A percentile compares a stretch with the other conserved stretches of the same genome.
Evolutionary conservation across 768 basidiomycete genomes (phyloP).

Genomic region (Punctularia strigosozonata): DNA sequence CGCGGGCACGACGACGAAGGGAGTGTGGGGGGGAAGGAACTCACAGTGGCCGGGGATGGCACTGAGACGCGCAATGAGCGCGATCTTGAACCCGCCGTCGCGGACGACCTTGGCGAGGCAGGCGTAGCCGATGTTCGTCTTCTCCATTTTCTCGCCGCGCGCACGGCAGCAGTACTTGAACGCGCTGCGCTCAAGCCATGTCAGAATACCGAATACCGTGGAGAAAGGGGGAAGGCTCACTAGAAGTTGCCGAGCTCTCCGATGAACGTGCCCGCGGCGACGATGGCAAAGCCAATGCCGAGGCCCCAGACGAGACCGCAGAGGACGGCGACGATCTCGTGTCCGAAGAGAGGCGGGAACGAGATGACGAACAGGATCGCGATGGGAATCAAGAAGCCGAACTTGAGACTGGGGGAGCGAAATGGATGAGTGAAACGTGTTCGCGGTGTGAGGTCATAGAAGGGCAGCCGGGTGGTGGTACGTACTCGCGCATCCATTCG

Average conservation of each 20-base stretch:
- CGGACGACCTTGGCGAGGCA: slow-evolving; percentile 50
- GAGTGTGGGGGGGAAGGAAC: slow-evolving; percentile 14
- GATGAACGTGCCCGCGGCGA: slow-evolving; percentile 63
- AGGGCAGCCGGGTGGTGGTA: slow-evolving; percentile 16
- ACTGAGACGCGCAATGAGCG: slow-evolving; percentile 63
- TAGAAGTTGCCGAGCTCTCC: slow-evolving; percentile 86
- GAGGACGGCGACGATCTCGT: slow-evolving; percentile 72
- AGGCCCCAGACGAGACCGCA: slow-evolving; percentile 79
- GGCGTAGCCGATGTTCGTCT: slow-evolving; percentile 31
- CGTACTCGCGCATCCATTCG: slow-evolving; percentile 31
- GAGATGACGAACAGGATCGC: slow-evolving; percentile 71
- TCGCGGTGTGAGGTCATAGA: slow-evolving; percentile 1
- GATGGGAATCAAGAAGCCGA: slow-evolving; percentile 69
- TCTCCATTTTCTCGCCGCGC: slow-evolving; percentile 59
- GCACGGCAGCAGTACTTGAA: slow-evolving; percentile 73
- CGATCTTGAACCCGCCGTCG: slow-evolving; percentile 82
- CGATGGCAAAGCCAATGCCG: slow-evolving; percentile 70
- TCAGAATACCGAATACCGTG: background rate
- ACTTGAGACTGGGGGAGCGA: slow-evolving; percentile 25
- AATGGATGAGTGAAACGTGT: background rate
- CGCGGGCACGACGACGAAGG: background rate
- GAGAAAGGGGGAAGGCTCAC: slow-evolving; percentile 28
- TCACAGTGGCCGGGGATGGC: slow-evolving; percentile 82
- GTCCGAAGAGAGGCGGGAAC: slow-evolving; percentile 81
- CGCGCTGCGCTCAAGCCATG: slow-evolving; percentile 30